phyloP scores from a whole-genome alignment of 2,329 filamentous ascomycete species.

The Diaporthe sp. region DNA sequence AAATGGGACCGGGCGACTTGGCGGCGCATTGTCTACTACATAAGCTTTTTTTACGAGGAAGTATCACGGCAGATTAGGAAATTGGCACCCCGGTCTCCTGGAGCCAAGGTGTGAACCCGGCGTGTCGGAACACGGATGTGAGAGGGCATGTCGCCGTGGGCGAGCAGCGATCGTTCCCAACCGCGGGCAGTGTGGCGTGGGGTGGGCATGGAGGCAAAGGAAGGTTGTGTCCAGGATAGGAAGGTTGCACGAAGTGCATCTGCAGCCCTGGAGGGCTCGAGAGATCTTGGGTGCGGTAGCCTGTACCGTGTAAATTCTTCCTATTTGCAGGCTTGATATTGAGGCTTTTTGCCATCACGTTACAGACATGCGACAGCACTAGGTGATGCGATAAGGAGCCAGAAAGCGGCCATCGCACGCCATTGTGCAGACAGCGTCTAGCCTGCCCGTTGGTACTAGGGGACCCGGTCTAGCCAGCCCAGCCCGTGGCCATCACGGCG shows the following conservation, averaged over 20 bases:
- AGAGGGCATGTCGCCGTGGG: not conserved
- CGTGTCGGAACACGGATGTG: not conserved
- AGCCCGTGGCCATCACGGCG: not conserved
- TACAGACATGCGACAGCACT: not conserved
- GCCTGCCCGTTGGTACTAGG: slow-evolving; percentile 6
- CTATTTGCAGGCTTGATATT: slow-evolving; percentile 8
- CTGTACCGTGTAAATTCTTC: not conserved
- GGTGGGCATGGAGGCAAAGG: not conserved
- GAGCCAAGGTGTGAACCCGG: not conserved
- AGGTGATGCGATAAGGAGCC: slow-evolving; percentile 21
- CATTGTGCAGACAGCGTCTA: not conserved
- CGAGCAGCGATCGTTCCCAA: not conserved
- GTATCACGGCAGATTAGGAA: not conserved
- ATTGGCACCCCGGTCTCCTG: not conserved
- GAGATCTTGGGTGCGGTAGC: not conserved
- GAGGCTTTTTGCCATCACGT: not conserved
- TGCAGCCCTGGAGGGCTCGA: slow-evolving; percentile 8
- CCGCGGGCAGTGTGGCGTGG: not conserved
- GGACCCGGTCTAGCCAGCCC: not conserved
- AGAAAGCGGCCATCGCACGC: slow-evolving; percentile 28
- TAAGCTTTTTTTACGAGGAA: not conserved
- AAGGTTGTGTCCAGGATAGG: slow-evolving; percentile 8
- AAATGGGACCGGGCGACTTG: not conserved
- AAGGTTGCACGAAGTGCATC: not conserved
- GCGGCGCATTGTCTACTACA: slow-evolving; percentile 5